Evolutionary conservation across 805 yeast species (phyloP).

Genomic region (Hanseniaspora osmophila): DNA sequence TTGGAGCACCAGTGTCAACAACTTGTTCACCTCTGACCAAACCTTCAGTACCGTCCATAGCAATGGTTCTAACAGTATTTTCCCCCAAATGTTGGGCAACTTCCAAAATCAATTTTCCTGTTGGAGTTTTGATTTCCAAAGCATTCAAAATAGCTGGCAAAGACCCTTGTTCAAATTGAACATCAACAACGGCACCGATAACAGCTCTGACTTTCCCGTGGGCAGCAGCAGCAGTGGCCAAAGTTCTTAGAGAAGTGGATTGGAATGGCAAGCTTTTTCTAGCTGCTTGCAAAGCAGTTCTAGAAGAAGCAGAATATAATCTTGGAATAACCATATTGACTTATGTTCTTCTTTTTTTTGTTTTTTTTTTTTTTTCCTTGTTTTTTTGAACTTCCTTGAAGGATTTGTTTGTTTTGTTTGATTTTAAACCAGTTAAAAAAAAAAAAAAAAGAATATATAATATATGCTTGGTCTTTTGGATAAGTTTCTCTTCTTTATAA

Average conservation of each 20-base stretch:
- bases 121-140: conserved; percentile 68
- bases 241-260: conserved; percentile 12
- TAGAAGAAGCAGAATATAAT: conserved; percentile 52
- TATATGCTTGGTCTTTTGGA: too few species aligned
- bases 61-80: conserved; percentile 99
- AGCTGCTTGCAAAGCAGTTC: conserved; percentile 80
- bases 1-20: conserved; percentile 93
- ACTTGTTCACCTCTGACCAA: conserved; percentile 92
- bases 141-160: conserved; percentile 97
- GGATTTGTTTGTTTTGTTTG: too few species aligned
- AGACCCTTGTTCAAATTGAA: conserved; percentile 94
- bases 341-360: conserved; percentile 1
- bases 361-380: neutral
- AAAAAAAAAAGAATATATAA: too few species aligned
- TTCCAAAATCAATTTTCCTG: conserved; percentile 81
- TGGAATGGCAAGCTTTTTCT: conserved; percentile 59
- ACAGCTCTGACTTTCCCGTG: conserved; percentile 90
- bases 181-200: conserved; percentile 98
- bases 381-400: neutral
- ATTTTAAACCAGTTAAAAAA: too few species aligned
- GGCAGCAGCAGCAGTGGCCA: conserved; percentile 35
- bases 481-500: too few species aligned
- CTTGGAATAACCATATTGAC: conserved; percentile 37
- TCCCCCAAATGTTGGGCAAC: conserved; percentile 99
- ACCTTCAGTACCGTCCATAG: conserved; percentile 99